Base-by-base conservation (phyloP, 179 eudicot species). In the Beta lomatogona region DNA sequence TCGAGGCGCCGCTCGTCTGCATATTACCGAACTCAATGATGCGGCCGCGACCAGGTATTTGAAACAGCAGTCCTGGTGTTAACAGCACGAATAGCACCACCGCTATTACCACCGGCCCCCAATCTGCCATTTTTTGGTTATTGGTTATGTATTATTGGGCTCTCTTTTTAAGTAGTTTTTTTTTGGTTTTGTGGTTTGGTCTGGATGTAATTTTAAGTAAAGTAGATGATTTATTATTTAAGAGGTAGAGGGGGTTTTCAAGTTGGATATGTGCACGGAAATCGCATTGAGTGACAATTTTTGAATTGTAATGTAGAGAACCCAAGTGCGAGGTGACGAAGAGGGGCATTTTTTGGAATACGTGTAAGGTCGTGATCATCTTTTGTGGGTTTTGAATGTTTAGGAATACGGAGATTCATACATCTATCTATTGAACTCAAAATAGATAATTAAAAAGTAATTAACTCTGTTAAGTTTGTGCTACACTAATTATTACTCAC, bases 1-100 rank as follows among this genome's bases (percentile, higher is more conserved):
- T 83, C 15, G 86, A 75, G 3, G 86, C 86, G 12, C 86, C 86
- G 15, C 86, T 83, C 0, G 86, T 83, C 4, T 75, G 80, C 86
- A 83, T 83, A 65, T 16, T 83, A 2, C 86, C 86, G 31, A 83
- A 83, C 86, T 79, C 82, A 12, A 83, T 44, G 19, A 83, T n/a
- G 57, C 83, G 78, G 1, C 80, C 80, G 48, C 76, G 55, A 1
- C 83, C 83, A 3, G 83, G 83, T 55, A 81, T 81, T 70, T 75
- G 79, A 9, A 81, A 81, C 7, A 81, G 80, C 7, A 81, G 18
- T 0, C 83, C 83, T 21, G 83, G 83, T 44, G 75, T 58, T 13
- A 76, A 14, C 2, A 81, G 70, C 19, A 81, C 83, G 44, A 81
- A 81, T 16, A 81, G 14, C 76, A 81, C 83, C 80, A 81, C 83